Percentiles rank a stretch among this genome's conserved stretches.
These are phyloP conservation scores for Silene noctiflora DNA, from an alignment of 179 eudicot genomes.

Conservation along the genomic window DNA sequence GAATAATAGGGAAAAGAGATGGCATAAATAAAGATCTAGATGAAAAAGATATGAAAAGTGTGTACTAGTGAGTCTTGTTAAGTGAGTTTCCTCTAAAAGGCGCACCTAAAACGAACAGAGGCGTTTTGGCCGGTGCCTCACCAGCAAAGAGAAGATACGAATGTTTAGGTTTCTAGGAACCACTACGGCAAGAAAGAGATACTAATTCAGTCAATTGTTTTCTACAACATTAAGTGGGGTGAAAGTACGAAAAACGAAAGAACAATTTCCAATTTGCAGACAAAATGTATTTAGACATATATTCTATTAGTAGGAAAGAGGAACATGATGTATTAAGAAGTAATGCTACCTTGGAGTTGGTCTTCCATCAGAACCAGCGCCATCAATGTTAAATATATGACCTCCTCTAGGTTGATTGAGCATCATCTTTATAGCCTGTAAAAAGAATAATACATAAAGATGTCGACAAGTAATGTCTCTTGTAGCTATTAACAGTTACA, in stretches of 20 bases:
- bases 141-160: neutral
- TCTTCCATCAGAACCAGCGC: slow-evolving; percentile 99
- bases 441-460: slow-evolving; percentile 20
- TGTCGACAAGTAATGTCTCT: neutral
- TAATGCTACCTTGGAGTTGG: slow-evolving; percentile 84
- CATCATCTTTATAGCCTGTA: slow-evolving; percentile 91
- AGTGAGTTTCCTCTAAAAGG: too few relatives aligned
- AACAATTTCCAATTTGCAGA: neutral
- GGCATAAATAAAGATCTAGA: too few relatives aligned
- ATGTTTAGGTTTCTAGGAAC: neutral
- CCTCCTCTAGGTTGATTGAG: slow-evolving; percentile 80
- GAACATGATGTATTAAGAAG: too few relatives aligned
- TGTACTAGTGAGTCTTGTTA: too few relatives aligned
- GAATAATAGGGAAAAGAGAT: too few relatives aligned
- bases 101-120: too few relatives aligned
- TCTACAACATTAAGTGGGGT: neutral
- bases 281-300: neutral
- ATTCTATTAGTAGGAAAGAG: too few relatives aligned
- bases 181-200: neutral
- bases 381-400: slow-evolving; percentile 90
- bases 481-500: neutral
- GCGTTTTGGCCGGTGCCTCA: neutral
- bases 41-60: too few relatives aligned
- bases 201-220: neutral
- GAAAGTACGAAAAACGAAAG: neutral